Percentiles rank a stretch among this genome's conserved stretches.
Conservation (phyloP, 208 protist genomes). For the Acanthamoeba healyi region DNA sequence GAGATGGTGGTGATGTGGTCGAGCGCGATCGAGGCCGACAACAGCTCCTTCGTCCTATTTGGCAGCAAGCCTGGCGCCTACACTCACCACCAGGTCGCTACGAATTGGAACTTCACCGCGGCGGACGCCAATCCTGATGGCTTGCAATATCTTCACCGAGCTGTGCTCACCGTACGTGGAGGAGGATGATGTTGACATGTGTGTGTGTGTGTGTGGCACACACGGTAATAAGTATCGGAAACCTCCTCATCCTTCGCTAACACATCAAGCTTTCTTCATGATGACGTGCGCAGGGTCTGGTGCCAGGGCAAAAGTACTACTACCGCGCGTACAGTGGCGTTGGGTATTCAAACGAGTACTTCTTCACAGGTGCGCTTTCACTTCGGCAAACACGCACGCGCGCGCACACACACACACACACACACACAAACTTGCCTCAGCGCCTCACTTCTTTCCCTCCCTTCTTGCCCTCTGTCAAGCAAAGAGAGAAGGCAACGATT, state of each 20-base stretch:
- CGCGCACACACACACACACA: no score
- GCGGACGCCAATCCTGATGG: conserved; percentile 37
- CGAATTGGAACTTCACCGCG: not conserved
- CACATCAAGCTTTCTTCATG: not conserved
- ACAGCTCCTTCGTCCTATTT: not conserved
- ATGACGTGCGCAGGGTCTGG: not conserved
- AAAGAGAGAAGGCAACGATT: conserved; percentile 34
- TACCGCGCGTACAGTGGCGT: conserved; percentile 47
- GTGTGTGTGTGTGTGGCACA: no score
- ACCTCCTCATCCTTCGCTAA: no score
- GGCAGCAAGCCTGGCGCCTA: not conserved
- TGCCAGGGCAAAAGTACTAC: conserved; percentile 38
- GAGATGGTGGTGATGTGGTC: conserved; percentile 46
- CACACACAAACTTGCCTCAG: no score
- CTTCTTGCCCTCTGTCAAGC: not conserved
- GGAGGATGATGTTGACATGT: no score
- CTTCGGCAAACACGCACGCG: no score
- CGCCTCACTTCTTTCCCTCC: not conserved
- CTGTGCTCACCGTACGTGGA: conserved; percentile 21
- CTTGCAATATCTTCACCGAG: conserved; percentile 29
- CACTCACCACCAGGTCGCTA: not conserved
- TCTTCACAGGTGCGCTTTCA: conserved; percentile 35
- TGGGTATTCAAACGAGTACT: conserved; percentile 11
- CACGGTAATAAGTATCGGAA: no score
- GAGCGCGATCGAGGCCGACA: not conserved